Evolutionary conservation across 1,139 yeast species (phyloP), one percentile per base, ranked within the genome.

Genomic region (Yamadazyma epiphylla): DNA sequence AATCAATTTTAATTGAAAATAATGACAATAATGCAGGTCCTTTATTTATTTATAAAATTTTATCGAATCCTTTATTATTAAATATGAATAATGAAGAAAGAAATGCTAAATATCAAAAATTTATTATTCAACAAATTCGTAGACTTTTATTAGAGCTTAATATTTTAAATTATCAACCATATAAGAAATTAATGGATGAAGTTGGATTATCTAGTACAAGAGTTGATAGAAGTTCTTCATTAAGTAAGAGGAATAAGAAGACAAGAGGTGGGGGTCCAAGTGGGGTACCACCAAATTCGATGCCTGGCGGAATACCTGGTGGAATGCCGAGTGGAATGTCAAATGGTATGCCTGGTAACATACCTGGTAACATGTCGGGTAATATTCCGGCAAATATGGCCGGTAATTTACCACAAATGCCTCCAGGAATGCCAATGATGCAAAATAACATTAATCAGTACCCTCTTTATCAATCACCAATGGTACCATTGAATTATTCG

Each of bases 161-260:
- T 36, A 71, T 78, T 13, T 47, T 50, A 22, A 67, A 70, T 32
- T 71, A 72, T 20, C 95, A 86, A 50, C 86, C 85, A 16, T 86
- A 87, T 57, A 85, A 86, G 52, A 77, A 95, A 43, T 65, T 91
- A 36, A 76, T 89, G 77, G 97, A 91, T 44, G 97, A 91, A 55
- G 94, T 88, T 41, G 97, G 97, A 5, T 64, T 89, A 30, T 55
- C 70, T 5, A 59, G 56, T 37, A 55, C 55, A 28, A 48, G 70
- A 34, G 45, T 64, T 29, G 55, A 54, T 31, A 47, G 69, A 32
- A 45, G 58, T n/a, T 28, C 49, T 4, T 49, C 60, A 1, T 39
- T 46, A 31, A 46, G 49, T 24, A 49, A 53, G 26, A 38, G 51
- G 25, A 20, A 34, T 10, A 41, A 36, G 26, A 34, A 34, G 23